phyloP scores from a whole-genome alignment of 2,329 filamentous ascomycete species.

The Verticillium dahliae region DNA sequence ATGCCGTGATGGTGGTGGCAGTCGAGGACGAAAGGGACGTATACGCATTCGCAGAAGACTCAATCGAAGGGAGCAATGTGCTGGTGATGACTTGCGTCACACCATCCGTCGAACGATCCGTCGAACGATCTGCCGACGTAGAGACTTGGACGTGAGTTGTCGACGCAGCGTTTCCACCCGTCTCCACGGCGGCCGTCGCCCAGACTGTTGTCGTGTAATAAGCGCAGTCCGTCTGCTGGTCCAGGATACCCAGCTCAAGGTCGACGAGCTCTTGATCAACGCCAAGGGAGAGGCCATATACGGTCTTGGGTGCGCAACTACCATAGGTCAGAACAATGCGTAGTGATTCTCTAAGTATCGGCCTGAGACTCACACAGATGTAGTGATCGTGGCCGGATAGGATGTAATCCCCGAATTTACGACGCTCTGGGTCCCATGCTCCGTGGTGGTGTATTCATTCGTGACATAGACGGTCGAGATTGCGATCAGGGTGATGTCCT shows the following conservation, averaged over 20 bases:
- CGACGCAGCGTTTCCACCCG: not conserved
- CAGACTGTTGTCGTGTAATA: constrained; percentile 11
- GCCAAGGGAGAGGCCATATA: not conserved
- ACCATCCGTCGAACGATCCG: not conserved
- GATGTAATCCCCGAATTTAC: constrained; percentile 4
- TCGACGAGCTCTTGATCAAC: not conserved
- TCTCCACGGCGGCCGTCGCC: constrained; percentile 5
- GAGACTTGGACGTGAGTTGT: constrained; percentile 7
- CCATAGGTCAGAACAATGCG: not conserved
- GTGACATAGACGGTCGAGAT: not conserved
- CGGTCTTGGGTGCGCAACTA: not conserved
- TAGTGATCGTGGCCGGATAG: constrained; percentile 11
- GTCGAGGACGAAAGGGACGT: not conserved
- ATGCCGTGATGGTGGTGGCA: constrained; percentile 14
- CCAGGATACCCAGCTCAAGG: not conserved
- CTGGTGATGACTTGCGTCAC: not conserved
- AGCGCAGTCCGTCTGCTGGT: constrained; percentile 7
- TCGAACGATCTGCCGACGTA: constrained; percentile 1
- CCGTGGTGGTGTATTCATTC: not conserved
- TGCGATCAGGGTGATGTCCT: not conserved
- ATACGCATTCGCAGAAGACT: constrained; percentile 6
- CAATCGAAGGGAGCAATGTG: not conserved
- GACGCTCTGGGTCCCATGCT: not conserved
- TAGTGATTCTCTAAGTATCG: not conserved
- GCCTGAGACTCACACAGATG: constrained; percentile 4